Evolutionary conservation across 495 filamentous ascomycete species (phyloP), one percentile per base, ranked within the genome.

Genomic region (Aspergillus biplanus): DNA sequence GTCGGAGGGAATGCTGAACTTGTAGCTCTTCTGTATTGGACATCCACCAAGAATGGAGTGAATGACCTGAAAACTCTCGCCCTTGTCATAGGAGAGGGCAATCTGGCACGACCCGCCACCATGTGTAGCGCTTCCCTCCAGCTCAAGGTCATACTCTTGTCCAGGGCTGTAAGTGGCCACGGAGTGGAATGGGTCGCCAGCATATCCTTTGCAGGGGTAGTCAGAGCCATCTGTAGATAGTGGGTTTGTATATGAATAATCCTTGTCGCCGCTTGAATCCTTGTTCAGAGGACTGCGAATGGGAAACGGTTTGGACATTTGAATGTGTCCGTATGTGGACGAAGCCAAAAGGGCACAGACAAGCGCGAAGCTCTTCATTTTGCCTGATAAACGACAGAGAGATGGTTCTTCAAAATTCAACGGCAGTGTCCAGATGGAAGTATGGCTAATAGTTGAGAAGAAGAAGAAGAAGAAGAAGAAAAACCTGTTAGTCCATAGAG

Each of bases 71-170:
- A 86, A 96, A 0, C 78, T 80, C 62, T 86, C 84, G 63, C 82
- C 78, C 61, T 78, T 80, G 68, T 96, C 92, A 68, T 92, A 91
- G 15, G 92, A 93, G 68, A 97, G 81, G 5, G 87, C 85, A 50
- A 97, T 74, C 69, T 97, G 93, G 75, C 93, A 97, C 5, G 90
- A 93, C 6, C 93, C 93, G 46, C 93, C 93, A 47, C 88, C 89
- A 72, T 97, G 93, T 7, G 86, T 86, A 0, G 93, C 93, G 52
- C 77, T 79, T 12, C 80, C 80, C 27, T 70, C 56, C 15, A 82
- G 58, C 46, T 74, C 64, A 59, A 85, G 65, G 8, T 69, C 71
- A 53, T 85, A 83, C 11, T 63, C 53, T 18, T 67, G 58, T 12
- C 82, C 83, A 2, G 67, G 74, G n/a, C 53, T 56, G 67, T 83